Evolutionary conservation across 2,329 filamentous ascomycete genomes (phyloP), one percentile per base, ranked within the genome.

Genomic region (Alternaria infectoria): DNA sequence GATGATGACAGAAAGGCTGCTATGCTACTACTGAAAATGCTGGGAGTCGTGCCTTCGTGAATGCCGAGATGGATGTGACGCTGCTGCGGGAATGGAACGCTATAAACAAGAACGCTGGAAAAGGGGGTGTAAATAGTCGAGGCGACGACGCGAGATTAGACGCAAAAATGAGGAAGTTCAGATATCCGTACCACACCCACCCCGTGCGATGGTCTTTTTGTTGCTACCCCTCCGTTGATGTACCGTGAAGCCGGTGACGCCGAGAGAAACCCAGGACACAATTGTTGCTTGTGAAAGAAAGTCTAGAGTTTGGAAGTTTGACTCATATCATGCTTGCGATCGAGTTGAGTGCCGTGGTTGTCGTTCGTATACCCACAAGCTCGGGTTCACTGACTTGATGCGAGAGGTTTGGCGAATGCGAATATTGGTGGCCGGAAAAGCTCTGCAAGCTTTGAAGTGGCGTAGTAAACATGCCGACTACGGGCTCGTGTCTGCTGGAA

Each of bases 321-420:
- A 40, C 40, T 68, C 54, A 69, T 54, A 80, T 79, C 77, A 80
- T 79, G 60, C 76, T 76, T 15, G 77, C 77, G 25, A 80, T 74
- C 12, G 74, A 77, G 56, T 74, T 78, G 11, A 79, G 68, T 30
- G 74, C 69, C 8, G 74, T 69, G 3, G 74, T 68, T 4, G 73
- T 70, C 7, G 74, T 70, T 40, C 75, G 73, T 17, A 80, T 73
- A 15, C 77, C 76, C 6, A 79, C 74, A 13, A 79, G 64, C 50
- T 80, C 77, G 8, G 77, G 77, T 58, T 79, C 76, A 17, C 72
- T 77, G 30, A 79, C 72, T 54, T 74, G 71, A 57, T 76, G 73
- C 36, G 72, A 64, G 15, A 74, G 61, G n/a, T 60, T 67, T 5
- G 62, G 61, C 25, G 67, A 61, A 59, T 67, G 61, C 28, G 67